Evolutionary conservation across 164 flowering plant species (phyloP).

Genomic region (Stephania yunnanensis): DNA sequence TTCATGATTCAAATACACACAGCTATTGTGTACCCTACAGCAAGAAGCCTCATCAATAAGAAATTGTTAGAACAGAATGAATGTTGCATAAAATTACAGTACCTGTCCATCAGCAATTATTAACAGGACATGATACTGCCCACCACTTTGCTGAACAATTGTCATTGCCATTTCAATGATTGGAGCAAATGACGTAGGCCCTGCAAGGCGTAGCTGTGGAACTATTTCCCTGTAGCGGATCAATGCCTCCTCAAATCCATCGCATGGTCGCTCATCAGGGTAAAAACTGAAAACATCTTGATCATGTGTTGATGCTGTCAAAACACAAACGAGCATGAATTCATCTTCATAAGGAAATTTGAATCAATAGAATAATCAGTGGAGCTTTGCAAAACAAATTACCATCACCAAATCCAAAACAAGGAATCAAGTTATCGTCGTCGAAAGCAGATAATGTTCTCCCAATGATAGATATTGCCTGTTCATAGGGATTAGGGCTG

Average conservation of each 20-base stretch:
- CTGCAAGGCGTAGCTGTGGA: constrained; percentile 78
- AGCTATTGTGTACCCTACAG: too few relatives aligned
- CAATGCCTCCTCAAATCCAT: constrained; percentile 89
- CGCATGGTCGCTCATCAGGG: constrained; percentile 64
- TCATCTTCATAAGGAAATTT: constrained; percentile 2
- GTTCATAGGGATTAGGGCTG: constrained; percentile 53
- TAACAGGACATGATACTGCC: constrained; percentile 93
- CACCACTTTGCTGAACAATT: constrained; percentile 85
- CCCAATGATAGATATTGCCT: constrained; percentile 60
- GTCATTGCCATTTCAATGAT: constrained; percentile 80
- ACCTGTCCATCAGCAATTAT: constrained; percentile 99
- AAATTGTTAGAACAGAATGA: background rate
- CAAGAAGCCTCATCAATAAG: too few relatives aligned
- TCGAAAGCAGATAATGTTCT: constrained; percentile 60
- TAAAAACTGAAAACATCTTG: constrained; percentile 87
- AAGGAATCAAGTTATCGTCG: constrained; percentile 67
- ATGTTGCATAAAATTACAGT: constrained; percentile 1
- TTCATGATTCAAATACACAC: too few relatives aligned
- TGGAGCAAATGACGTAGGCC: constrained; percentile 97
- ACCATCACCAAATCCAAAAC: constrained; percentile 79
- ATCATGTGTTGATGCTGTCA: constrained; percentile 84
- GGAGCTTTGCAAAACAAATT: background rate
- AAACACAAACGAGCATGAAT: background rate
- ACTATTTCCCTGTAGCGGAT: constrained; percentile 68
- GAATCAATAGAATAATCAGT: background rate